These are phyloP conservation scores for Silene latifolia DNA, from an alignment of 148 eudicot genomes.

Conservation along the genomic window DNA sequence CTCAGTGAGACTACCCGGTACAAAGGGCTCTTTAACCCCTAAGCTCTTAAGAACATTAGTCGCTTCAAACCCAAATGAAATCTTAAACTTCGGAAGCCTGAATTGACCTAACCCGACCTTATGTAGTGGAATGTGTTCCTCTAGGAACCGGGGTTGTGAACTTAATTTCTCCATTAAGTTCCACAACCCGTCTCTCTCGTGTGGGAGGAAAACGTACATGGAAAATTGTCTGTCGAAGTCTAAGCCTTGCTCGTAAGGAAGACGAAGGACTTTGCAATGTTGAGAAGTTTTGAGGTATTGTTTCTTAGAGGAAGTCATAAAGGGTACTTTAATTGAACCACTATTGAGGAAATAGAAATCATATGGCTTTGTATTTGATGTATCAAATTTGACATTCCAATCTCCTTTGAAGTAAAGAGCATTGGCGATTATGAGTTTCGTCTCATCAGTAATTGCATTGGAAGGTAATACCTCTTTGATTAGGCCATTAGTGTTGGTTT, in stretches of 20 bases:
- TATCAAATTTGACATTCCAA: slow-evolving; percentile 60
- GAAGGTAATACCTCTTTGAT: slow-evolving; percentile 66
- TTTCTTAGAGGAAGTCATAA: slow-evolving; percentile 79
- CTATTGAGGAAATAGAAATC: slow-evolving; percentile 64
- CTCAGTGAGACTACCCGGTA: neutral
- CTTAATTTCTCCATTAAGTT: slow-evolving; percentile 40
- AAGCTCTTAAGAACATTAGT: slow-evolving; percentile 46
- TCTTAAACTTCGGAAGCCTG: slow-evolving; percentile 58
- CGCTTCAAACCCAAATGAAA: slow-evolving; percentile 69
- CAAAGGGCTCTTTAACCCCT: slow-evolving; percentile 54
- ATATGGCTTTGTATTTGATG: slow-evolving; percentile 45
- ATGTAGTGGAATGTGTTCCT: slow-evolving; percentile 37
- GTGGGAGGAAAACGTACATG: slow-evolving; percentile 73
- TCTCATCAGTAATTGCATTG: no score
- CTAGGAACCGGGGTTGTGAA: slow-evolving; percentile 53
- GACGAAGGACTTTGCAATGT: slow-evolving; percentile 66
- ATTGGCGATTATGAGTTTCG: no score
- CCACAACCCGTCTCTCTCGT: slow-evolving; percentile 61
- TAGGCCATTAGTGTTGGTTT: slow-evolving; percentile 65
- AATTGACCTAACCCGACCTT: slow-evolving; percentile 48
- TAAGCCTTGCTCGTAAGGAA: slow-evolving; percentile 61
- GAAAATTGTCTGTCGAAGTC: slow-evolving; percentile 52
- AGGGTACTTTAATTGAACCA: slow-evolving; percentile 51
- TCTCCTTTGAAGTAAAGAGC: slow-evolving; percentile 78
- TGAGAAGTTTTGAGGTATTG: no score